Conservation (phyloP, 2,329 filamentous ascomycete genomes). For the Calonectria naviculata region DNA sequence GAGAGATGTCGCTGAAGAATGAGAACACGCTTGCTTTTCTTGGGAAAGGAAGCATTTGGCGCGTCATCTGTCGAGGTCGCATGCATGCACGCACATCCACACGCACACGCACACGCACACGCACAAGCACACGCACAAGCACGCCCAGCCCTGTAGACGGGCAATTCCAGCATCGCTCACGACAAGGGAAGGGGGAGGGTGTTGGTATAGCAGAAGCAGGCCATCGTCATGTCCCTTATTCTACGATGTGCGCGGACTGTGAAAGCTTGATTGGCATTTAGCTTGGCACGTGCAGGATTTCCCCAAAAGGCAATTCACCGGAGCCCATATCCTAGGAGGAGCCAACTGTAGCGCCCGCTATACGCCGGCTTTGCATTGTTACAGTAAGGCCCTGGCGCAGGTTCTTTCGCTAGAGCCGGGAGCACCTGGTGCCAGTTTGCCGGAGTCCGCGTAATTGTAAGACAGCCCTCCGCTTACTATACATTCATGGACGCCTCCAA, state of each 20-base stretch:
- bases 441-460: background rate
- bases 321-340: background rate
- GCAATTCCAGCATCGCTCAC: background rate
- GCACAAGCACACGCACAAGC: background rate
- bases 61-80: background rate
- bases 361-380: background rate
- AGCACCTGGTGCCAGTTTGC: background rate
- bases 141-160: background rate
- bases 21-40: background rate
- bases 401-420: background rate
- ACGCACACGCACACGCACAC: background rate
- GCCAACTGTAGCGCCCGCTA: background rate
- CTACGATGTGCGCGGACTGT: background rate
- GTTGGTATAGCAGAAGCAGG: background rate
- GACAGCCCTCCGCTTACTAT: background rate
- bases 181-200: background rate
- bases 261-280: constrained; percentile 5
- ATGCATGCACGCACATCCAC: no score
- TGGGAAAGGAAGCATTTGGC: background rate
- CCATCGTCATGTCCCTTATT: background rate
- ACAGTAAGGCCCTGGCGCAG: background rate
- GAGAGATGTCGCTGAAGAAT: background rate
- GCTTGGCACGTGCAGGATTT: constrained; percentile 11
- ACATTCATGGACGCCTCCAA: no score
- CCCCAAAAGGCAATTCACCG: constrained; percentile 2